Percentiles rank a stretch among this genome's conserved stretches.
These are phyloP conservation scores for Phytophthora pistaciae DNA, from an alignment of 352 stramenopile species.

Conservation along the genomic window DNA sequence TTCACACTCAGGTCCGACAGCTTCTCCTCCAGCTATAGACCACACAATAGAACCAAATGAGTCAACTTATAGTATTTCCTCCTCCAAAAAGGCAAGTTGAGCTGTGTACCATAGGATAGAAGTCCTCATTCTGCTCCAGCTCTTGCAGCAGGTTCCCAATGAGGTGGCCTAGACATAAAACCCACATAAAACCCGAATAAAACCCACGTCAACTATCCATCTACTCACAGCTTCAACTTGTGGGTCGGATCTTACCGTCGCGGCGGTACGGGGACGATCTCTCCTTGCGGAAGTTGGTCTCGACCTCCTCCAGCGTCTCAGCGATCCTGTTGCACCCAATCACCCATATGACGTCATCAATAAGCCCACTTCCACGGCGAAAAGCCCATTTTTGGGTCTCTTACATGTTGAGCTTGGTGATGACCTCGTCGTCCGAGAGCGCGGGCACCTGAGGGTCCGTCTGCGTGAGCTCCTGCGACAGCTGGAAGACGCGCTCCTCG, in stretches of 20 bases:
- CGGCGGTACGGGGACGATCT: conserved; percentile 73
- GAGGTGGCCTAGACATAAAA: conserved; percentile 57
- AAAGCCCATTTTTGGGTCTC: conserved; percentile 11
- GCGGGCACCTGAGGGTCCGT: conserved; percentile 40
- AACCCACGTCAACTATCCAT: neutral
- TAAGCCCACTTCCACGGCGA: neutral
- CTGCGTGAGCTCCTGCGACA: conserved; percentile 75
- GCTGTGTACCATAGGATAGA: conserved; percentile 75
- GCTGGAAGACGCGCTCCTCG: conserved; percentile 65
- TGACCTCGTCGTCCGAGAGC: conserved; percentile 70
- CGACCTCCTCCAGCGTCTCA: conserved; percentile 80
- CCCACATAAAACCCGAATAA: neutral
- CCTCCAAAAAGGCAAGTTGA: conserved; percentile 15
- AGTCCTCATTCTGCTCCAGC: conserved; percentile 87
- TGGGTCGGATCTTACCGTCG: conserved; percentile 53
- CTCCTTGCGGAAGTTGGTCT: conserved; percentile 82
- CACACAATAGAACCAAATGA: neutral
- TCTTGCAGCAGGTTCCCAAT: conserved; percentile 81
- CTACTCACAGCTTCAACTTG: conserved; percentile 1
- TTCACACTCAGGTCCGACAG: conserved; percentile 63
- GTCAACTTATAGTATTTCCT: conserved; percentile 28
- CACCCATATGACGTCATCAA: conserved; percentile 8
- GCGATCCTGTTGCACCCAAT: conserved; percentile 58
- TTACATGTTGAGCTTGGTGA: conserved; percentile 81
- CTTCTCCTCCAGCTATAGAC: conserved; percentile 67